Conservation (phyloP, 1,284 basidiomycete genomes). For the Erythrobasidium hasegawianum region DNA sequence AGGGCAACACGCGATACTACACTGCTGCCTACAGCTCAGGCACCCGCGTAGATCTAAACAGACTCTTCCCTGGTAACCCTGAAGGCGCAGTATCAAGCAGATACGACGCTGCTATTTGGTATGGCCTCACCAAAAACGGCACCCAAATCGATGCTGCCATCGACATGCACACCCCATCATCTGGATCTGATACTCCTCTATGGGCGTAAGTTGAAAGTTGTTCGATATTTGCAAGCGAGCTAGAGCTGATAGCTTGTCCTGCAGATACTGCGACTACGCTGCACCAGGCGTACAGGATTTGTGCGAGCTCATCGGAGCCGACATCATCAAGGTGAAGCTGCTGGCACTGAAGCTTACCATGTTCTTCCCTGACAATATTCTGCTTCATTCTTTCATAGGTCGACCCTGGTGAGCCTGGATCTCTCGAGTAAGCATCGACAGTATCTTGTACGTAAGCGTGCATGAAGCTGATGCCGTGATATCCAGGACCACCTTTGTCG, state of each 20-base stretch:
- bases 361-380: too few species aligned
- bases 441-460: neutral
- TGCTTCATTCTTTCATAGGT: too few species aligned
- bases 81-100: neutral
- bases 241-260: too few species aligned
- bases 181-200: slow-evolving; percentile 1
- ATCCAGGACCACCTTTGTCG: slow-evolving; percentile 10
- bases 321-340: slow-evolving; percentile 6
- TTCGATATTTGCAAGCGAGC: too few species aligned
- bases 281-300: neutral
- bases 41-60: neutral
- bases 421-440: neutral
- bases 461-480: neutral
- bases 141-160: slow-evolving; percentile 10
- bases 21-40: too few species aligned
- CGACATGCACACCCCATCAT: slow-evolving; percentile 2
- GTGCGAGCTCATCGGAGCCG: slow-evolving; percentile 11
- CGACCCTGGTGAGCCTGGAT: slow-evolving; percentile 10
- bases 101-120: neutral
- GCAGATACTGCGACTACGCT: neutral
- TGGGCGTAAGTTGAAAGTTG: too few species aligned
- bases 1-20: too few species aligned
- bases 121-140: slow-evolving; percentile 3
- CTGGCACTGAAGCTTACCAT: too few species aligned
- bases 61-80: slow-evolving; percentile 1